These are phyloP conservation scores for Penicillium paneum DNA, from an alignment of 2,329 filamentous ascomycete species.

Conservation along the genomic window DNA sequence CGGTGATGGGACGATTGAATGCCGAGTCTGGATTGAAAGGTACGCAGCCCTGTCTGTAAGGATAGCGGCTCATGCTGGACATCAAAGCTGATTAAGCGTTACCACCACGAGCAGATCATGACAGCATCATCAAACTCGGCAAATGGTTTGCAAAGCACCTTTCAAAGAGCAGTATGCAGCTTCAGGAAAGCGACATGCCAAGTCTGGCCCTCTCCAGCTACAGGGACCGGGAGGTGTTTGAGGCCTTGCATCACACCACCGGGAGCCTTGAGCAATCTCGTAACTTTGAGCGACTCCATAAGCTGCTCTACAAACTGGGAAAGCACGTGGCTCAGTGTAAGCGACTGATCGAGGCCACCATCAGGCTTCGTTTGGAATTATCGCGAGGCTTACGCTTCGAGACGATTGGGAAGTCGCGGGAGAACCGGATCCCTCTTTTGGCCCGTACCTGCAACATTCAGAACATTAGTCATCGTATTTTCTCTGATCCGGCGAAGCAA, in stretches of 20 bases:
- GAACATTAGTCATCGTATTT: background rate
- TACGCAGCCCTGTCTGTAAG: background rate
- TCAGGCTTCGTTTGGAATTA: background rate
- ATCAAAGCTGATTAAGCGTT: background rate
- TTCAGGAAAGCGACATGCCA: background rate
- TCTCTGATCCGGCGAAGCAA: background rate
- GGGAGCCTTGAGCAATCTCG: background rate
- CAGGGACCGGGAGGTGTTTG: background rate
- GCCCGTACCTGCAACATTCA: background rate
- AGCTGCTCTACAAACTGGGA: slow-evolving; percentile 5
- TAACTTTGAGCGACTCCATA: background rate
- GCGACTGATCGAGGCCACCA: background rate
- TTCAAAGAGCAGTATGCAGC: background rate
- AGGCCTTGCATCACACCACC: background rate
- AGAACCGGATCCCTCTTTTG: background rate
- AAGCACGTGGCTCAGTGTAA: slow-evolving; percentile 4
- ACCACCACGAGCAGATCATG: background rate
- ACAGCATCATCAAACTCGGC: background rate
- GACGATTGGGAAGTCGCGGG: background rate
- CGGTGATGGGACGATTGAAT: background rate
- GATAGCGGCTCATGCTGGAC: background rate
- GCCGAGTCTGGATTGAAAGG: background rate
- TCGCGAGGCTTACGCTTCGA: background rate
- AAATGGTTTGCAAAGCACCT: background rate
- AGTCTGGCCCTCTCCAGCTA: background rate